These are phyloP conservation scores for Xylaria hypoxylon DNA, from an alignment of 2,329 filamentous ascomycete genomes.

Conservation along the genomic window DNA sequence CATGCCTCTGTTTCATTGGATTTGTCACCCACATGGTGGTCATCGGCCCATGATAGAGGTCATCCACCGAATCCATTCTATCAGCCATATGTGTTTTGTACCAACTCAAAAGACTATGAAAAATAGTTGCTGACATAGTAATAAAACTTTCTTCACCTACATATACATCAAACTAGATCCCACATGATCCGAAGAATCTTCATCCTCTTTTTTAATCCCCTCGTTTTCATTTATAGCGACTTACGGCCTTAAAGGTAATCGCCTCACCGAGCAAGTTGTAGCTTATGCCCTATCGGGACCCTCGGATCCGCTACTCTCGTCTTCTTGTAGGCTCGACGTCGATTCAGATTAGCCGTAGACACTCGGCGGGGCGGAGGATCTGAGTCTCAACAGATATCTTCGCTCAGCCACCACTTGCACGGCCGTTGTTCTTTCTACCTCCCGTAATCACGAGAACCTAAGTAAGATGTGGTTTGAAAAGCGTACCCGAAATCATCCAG, in stretches of 20 bases:
- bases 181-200: not conserved
- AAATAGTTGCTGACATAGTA: conserved; percentile 11
- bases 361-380: not conserved
- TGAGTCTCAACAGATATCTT: not conserved
- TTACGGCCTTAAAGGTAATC: not conserved
- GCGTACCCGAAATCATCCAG: not conserved
- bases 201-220: not conserved
- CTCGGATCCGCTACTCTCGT: not conserved
- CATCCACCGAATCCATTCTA: conserved; percentile 14
- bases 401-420: not conserved
- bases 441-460: too few relatives aligned
- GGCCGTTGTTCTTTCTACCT: not conserved
- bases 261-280: not conserved
- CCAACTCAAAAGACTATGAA: not conserved
- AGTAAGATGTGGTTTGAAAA: conserved; percentile 26
- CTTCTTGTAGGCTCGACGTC: not conserved
- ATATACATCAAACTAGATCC: not conserved
- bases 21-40: conserved; percentile 23
- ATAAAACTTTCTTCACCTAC: conserved; percentile 11
- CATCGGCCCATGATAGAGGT: conserved; percentile 19
- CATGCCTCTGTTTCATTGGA: not conserved
- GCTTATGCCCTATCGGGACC: not conserved
- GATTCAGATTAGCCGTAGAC: conserved; percentile 2
- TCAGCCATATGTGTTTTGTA: conserved; percentile 1
- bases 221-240: not conserved